Conservation (phyloP, 2,329 filamentous ascomycete genomes). For the Colletotrichum sp. region DNA sequence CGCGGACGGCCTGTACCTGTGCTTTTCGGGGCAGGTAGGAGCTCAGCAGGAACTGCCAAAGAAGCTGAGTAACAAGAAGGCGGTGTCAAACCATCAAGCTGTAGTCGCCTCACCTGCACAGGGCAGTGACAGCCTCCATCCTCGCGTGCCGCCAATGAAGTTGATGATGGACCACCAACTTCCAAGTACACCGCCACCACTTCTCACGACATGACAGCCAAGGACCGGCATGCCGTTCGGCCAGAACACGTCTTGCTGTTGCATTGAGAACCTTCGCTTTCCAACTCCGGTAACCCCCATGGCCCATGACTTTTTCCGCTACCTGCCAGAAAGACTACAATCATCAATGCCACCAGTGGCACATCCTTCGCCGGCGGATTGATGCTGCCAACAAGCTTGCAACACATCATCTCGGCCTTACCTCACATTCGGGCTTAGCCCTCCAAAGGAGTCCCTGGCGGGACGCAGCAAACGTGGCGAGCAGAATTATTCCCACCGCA, state of each 20-base stretch:
- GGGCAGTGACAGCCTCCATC: neutral
- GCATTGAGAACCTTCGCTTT: neutral
- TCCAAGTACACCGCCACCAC: neutral
- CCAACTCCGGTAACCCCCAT: neutral
- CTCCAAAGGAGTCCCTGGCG: neutral
- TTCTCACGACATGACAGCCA: neutral
- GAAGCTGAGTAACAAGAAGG: neutral
- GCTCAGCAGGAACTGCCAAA: neutral
- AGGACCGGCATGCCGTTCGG: neutral
- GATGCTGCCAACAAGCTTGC: neutral
- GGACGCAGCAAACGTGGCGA: conserved; percentile 4
- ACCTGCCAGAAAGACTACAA: neutral
- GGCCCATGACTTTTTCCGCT: neutral
- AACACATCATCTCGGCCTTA: neutral
- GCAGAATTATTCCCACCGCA: neutral
- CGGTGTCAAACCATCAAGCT: neutral
- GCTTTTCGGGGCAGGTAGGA: neutral
- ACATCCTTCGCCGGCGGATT: neutral
- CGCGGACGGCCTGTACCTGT: neutral
- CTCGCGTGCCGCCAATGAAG: neutral
- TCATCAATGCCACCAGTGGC: neutral
- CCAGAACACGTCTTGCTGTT: neutral
- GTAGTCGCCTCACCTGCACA: neutral
- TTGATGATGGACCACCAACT: neutral
- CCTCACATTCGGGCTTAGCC: neutral